A percentile compares a stretch with the other conserved stretches of the same genome.
These are phyloP conservation scores for Phytophthora sp. DNA, from an alignment of 352 stramenopile species.

Conservation along the genomic window DNA sequence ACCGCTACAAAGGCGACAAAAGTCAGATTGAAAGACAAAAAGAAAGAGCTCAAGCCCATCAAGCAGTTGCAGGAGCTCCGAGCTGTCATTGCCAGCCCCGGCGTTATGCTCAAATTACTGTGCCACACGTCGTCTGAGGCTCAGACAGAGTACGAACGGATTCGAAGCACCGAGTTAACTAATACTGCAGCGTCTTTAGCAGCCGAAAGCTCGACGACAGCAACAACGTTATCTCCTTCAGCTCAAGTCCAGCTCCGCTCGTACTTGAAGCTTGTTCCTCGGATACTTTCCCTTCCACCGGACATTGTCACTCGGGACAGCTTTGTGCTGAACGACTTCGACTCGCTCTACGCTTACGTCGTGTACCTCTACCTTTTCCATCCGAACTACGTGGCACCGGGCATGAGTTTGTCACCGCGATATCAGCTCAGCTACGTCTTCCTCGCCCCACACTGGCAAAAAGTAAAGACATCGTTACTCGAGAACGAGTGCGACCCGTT, in stretches of 20 bases:
- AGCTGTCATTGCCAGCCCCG: conserved; percentile 56
- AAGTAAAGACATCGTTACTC: conserved; percentile 61
- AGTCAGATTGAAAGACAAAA: conserved; percentile 63
- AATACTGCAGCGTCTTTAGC: conserved; percentile 29
- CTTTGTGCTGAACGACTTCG: conserved; percentile 78
- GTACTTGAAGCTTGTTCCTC: conserved; percentile 74
- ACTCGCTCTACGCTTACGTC: conserved; percentile 69
- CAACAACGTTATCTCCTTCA: conserved; percentile 56
- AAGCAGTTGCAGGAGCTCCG: conserved; percentile 70
- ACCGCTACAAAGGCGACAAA: conserved; percentile 21
- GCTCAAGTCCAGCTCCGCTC: conserved; percentile 69
- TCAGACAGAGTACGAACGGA: conserved; percentile 55
- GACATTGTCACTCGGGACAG: conserved; percentile 72
- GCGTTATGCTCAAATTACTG: conserved; percentile 77
- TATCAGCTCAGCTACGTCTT: conserved; percentile 69
- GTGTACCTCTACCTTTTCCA: conserved; percentile 75
- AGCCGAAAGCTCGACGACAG: conserved; percentile 58
- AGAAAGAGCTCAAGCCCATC: conserved; percentile 68
- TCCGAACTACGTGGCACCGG: conserved; percentile 62
- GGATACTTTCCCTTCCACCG: conserved; percentile 55
- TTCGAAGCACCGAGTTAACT: conserved; percentile 47
- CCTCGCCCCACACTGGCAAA: conserved; percentile 67
- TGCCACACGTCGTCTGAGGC: conserved; percentile 65
- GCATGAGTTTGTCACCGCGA: conserved; percentile 46
- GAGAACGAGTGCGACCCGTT: conserved; percentile 71